phyloP scores from a whole-genome alignment of 495 filamentous ascomycete genomes.

The Neurospora tetraspora region DNA sequence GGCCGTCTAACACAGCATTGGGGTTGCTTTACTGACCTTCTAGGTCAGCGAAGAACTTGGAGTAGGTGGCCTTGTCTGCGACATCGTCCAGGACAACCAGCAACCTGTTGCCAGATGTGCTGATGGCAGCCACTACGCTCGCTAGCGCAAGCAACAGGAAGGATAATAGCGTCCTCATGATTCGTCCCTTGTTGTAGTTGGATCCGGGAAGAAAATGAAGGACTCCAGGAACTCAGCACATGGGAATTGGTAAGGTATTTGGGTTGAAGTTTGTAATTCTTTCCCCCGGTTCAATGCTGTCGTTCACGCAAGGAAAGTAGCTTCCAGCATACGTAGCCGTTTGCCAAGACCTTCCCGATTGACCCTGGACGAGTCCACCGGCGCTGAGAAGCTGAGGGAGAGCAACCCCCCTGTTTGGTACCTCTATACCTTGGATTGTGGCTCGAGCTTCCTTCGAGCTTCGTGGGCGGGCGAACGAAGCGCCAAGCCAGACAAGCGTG shows the following conservation, averaged over 20 bases:
- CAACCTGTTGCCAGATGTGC: conserved; percentile 70
- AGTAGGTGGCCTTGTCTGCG: conserved; percentile 67
- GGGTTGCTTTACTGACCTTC: conserved; percentile 45
- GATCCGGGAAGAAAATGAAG: conserved; percentile 15
- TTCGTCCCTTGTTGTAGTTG: conserved; percentile 25
- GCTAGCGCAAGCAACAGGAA: conserved; percentile 55
- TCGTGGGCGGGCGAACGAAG: neutral
- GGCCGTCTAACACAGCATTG: neutral
- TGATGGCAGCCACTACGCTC: conserved; percentile 61
- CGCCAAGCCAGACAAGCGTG: neutral
- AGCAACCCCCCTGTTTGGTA: neutral
- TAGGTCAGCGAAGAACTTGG: conserved; percentile 72
- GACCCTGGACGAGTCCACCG: conserved; percentile 5
- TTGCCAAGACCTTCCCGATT: conserved; percentile 20
- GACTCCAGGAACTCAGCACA: neutral
- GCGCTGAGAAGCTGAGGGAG: neutral
- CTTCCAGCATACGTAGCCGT: conserved; percentile 29
- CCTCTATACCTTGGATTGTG: neutral
- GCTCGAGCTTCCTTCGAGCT: neutral
- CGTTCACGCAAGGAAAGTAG: too few species aligned
- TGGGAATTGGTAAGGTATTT: neutral
- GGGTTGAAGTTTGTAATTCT: neutral
- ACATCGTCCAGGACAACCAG: conserved; percentile 80
- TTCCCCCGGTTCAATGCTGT: neutral
- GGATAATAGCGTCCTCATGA: conserved; percentile 69